phyloP scores from a whole-genome alignment of 805 yeast genomes.

The Candida golubevii region DNA sequence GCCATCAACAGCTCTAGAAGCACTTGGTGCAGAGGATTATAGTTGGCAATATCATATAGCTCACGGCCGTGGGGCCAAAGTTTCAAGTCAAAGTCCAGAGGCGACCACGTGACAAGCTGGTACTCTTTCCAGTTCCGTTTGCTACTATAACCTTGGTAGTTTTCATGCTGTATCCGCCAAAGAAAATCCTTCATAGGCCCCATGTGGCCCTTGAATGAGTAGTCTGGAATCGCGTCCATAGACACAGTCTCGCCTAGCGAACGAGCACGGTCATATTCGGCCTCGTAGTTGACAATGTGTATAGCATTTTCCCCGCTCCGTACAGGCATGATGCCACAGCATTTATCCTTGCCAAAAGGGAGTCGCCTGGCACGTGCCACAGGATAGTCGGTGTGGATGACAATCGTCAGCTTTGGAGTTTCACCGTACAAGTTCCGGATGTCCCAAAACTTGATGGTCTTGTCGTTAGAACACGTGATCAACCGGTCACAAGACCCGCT shows the following conservation, averaged over 20 bases:
- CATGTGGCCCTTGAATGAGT: conserved; percentile 72
- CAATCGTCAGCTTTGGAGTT: conserved; percentile 42
- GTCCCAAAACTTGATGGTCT: conserved; percentile 50
- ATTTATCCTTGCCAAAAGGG: conserved; percentile 73
- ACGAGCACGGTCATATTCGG: conserved; percentile 27
- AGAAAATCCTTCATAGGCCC: conserved; percentile 85
- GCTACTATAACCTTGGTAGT: conserved; percentile 42
- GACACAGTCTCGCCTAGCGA: conserved; percentile 24
- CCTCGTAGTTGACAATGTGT: conserved; percentile 48
- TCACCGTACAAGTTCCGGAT: background rate
- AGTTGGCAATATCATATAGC: conserved; percentile 33
- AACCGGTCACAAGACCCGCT: conserved; percentile 55
- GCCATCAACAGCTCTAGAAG: conserved; percentile 14
- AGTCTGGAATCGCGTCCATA: conserved; percentile 20
- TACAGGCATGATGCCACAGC: conserved; percentile 86
- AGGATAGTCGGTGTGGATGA: conserved; percentile 73
- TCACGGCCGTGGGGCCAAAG: conserved; percentile 64
- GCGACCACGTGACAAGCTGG: conserved; percentile 92
- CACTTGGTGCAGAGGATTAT: conserved; percentile 32
- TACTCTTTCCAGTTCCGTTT: conserved; percentile 70
- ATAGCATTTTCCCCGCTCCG: conserved; percentile 75
- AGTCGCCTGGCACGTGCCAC: conserved; percentile 83
- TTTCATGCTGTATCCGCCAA: conserved; percentile 60
- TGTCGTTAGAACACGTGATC: conserved; percentile 83
- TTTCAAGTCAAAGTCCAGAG: conserved; percentile 72